Percentiles rank a stretch among this genome's conserved stretches.
These are phyloP conservation scores for Phaeosphaeriaceae sp. DNA, from an alignment of 2,329 filamentous ascomycete species.

Conservation along the genomic window DNA sequence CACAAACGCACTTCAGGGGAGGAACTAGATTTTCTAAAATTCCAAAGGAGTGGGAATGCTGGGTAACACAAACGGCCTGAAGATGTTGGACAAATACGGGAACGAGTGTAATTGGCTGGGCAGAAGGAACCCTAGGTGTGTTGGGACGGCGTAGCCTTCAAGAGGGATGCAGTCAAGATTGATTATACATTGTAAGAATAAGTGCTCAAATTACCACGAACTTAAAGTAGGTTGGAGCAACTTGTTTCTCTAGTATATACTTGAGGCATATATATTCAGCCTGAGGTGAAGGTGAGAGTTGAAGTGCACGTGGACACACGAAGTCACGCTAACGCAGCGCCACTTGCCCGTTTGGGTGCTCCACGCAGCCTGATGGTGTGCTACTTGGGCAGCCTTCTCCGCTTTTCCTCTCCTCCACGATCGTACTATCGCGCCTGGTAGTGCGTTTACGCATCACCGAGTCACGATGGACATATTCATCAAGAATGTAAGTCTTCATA, in stretches of 20 bases:
- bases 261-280: neutral
- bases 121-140: too few relatives aligned
- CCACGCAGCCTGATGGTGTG: neutral
- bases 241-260: too few relatives aligned
- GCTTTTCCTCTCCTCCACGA: neutral
- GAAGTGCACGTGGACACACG: conserved; percentile 13
- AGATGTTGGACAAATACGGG: too few relatives aligned
- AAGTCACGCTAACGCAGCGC: neutral
- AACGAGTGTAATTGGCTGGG: too few relatives aligned
- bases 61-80: too few relatives aligned
- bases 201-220: too few relatives aligned
- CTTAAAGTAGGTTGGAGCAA: too few relatives aligned
- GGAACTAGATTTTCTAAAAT: neutral
- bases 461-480: conserved; percentile 34
- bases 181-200: too few relatives aligned
- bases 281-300: conserved; percentile 4
- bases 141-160: too few relatives aligned
- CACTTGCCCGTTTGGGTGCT: conserved; percentile 8
- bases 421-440: neutral
- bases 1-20: neutral
- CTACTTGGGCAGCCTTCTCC: neutral
- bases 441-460: neutral
- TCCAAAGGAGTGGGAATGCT: too few relatives aligned
- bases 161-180: too few relatives aligned
- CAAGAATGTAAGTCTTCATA: conserved; percentile 21